Percentiles rank a stretch among this genome's conserved stretches.
Evolutionary conservation across 768 basidiomycete species (phyloP).

Genomic region (Rubroboletus pulcherrimus): DNA sequence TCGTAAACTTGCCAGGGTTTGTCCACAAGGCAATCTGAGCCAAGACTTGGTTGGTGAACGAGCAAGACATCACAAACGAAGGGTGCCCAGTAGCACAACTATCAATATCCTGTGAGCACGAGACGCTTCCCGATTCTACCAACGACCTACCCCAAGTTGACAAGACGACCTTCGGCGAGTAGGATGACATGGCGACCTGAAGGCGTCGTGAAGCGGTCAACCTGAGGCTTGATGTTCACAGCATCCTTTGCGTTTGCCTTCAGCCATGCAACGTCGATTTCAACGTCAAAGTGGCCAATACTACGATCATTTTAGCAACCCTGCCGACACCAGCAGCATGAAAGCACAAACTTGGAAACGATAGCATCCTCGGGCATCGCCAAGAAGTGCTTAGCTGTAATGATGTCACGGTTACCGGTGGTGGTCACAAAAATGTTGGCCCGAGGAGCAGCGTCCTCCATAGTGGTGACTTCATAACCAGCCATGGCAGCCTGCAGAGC

Average conservation of each 20-base stretch:
- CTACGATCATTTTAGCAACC: conserved; percentile 34
- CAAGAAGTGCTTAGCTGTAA: conserved; percentile 84
- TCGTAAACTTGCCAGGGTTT: conserved; percentile 83
- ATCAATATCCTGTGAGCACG: conserved; percentile 7
- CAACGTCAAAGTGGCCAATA: conserved; percentile 84
- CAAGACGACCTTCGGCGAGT: conserved; percentile 97
- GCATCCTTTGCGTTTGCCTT: conserved; percentile 83
- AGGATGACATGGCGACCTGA: conserved; percentile 94
- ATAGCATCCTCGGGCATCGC: conserved; percentile 98
- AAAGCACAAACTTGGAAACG: conserved; percentile 81
- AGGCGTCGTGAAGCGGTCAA: conserved; percentile 94
- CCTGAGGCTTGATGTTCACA: conserved; percentile 97
- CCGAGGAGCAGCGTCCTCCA: conserved; percentile 93
- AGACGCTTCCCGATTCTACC: not conserved
- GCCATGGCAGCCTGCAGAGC: conserved; percentile 99
- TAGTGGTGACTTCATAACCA: conserved; percentile 97
- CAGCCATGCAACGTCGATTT: conserved; percentile 98
- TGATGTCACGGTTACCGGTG: conserved; percentile 98
- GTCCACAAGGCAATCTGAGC: conserved; percentile 99
- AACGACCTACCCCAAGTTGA: conserved; percentile 82
- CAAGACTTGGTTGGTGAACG: conserved; percentile 97
- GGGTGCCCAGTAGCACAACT: conserved; percentile 98
- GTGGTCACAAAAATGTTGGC: conserved; percentile 95
- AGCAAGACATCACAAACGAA: conserved; percentile 99
- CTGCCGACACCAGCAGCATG: not conserved